Evolutionary conservation across 768 basidiomycete species (phyloP).

Genomic region (Rhizopogon vinicolor): DNA sequence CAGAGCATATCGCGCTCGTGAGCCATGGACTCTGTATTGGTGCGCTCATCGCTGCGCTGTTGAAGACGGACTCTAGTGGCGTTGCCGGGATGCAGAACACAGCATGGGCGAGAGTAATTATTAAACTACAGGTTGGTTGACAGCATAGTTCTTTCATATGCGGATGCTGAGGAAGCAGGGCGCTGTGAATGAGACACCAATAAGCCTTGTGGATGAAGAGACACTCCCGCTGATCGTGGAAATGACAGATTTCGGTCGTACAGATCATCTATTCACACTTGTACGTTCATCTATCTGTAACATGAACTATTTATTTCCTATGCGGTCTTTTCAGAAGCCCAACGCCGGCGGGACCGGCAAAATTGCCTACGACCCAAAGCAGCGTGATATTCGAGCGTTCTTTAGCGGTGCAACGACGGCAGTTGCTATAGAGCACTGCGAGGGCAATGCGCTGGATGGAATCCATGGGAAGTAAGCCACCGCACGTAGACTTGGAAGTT

Average conservation of each 20-base stretch:
- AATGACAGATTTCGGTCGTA: constrained; percentile 49
- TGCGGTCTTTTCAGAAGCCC: constrained; percentile 40
- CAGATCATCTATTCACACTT: constrained; percentile 51
- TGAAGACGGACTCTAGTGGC: constrained; percentile 35
- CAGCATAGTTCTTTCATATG: neutral
- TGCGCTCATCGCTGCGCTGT: constrained; percentile 50
- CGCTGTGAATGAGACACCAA: constrained; percentile 13
- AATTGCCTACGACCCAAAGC: constrained; percentile 65
- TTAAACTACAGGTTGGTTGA: constrained; percentile 41
- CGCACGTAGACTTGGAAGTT: too few relatives aligned
- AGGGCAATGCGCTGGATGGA: constrained; percentile 26
- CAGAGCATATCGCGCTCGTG: constrained; percentile 58
- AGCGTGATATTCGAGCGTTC: constrained; percentile 72
- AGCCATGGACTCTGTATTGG: constrained; percentile 74
- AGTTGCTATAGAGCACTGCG: constrained; percentile 7
- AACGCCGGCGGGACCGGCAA: constrained; percentile 78
- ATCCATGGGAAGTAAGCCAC: constrained; percentile 1
- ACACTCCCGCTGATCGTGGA: constrained; percentile 34
- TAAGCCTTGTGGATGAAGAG: constrained; percentile 18
- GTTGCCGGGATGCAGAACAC: constrained; percentile 59
- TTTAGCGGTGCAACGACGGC: constrained; percentile 40
- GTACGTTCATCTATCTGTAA: constrained; percentile 35
- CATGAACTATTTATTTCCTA: neutral
- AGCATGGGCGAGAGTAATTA: constrained; percentile 56
- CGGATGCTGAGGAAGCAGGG: constrained; percentile 20